Evolutionary conservation across 345 rosid species (phyloP).

Genomic region (Euclidium syriacum): DNA sequence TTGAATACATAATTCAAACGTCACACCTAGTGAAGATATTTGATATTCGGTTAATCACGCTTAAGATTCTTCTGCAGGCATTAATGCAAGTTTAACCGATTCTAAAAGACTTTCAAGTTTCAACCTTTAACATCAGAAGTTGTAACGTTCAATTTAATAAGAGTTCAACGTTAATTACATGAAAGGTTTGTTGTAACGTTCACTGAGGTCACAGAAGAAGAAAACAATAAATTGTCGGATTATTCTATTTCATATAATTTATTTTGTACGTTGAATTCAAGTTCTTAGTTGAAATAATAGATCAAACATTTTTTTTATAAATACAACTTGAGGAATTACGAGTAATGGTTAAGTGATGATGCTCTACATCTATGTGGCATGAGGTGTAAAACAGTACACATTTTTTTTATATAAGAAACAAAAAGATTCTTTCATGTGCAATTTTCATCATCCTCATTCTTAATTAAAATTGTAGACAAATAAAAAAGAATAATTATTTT

Average conservation of each 20-base stretch:
- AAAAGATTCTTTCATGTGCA: constrained; percentile 27
- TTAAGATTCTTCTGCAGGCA: neutral
- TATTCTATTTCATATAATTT: neutral
- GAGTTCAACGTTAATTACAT: neutral
- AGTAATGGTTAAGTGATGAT: constrained; percentile 18
- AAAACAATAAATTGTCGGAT: neutral
- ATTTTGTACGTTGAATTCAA: neutral
- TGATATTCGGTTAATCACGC: neutral
- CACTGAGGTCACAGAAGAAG: neutral
- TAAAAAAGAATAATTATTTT: neutral
- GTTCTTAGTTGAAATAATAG: neutral
- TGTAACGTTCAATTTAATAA: constrained; percentile 9
- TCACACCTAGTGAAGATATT: neutral
- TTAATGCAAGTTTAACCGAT: neutral
- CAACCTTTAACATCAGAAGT: neutral
- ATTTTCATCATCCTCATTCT: constrained; percentile 16
- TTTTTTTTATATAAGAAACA: neutral
- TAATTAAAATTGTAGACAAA: neutral
- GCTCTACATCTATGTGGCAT: constrained; percentile 17
- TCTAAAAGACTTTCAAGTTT: neutral
- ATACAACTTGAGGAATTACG: constrained; percentile 4
- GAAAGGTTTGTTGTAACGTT: constrained; percentile 30
- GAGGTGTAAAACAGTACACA: constrained; percentile 28
- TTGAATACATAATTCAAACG: too few species aligned
- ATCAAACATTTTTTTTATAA: neutral